Conservation (phyloP, 352 stramenopile species). For the Phytophthora ohioensis region DNA sequence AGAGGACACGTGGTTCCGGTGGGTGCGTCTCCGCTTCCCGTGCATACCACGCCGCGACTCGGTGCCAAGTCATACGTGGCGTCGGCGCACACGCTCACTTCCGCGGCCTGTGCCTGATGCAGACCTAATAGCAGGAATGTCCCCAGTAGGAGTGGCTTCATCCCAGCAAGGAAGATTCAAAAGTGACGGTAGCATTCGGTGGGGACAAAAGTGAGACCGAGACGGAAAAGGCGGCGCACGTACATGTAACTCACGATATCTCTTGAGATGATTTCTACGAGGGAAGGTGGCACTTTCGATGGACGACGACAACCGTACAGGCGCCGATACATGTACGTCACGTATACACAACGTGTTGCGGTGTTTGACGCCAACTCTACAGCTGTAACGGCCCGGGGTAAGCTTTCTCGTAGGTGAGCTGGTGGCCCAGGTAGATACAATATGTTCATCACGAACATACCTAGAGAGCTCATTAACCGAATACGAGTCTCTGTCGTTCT, state of each 20-base stretch:
- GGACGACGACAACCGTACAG: too few species aligned
- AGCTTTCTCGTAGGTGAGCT: too few species aligned
- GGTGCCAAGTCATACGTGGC: conserved; percentile 60
- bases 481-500: too few species aligned
- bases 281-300: neutral
- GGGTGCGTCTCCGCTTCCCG: conserved; percentile 42
- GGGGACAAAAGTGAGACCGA: conserved; percentile 14
- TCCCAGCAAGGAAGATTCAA: conserved; percentile 18
- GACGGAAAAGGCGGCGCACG: neutral
- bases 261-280: neutral
- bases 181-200: conserved; percentile 4
- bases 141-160: conserved; percentile 10
- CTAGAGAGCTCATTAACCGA: too few species aligned
- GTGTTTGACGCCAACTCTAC: neutral
- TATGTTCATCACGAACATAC: too few species aligned
- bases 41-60: conserved; percentile 45
- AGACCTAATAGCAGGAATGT: neutral
- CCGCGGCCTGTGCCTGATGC: neutral
- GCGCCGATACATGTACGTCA: too few species aligned
- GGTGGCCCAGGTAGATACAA: too few species aligned
- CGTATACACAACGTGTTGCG: too few species aligned
- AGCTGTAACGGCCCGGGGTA: too few species aligned
- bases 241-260: neutral
- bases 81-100: conserved; percentile 67
- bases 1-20: conserved; percentile 49